Evolutionary conservation across 177 flowering plant species (phyloP), one percentile per base, ranked within the genome.

Genomic region (Vitis hybrid): DNA sequence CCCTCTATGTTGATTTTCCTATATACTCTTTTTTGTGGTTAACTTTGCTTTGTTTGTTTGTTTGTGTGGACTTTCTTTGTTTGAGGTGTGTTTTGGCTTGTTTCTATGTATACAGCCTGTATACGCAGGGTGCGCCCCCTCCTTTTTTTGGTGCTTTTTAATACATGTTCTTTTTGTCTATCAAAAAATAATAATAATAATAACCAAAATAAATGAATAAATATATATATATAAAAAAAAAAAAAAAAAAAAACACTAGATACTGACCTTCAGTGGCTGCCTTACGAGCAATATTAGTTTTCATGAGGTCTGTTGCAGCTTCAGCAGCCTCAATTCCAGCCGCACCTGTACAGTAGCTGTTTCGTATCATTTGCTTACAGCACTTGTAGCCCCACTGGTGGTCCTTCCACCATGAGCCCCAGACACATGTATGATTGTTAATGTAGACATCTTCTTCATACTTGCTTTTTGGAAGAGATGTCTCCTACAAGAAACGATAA

Each of bases 341-440:
- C 51, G 85, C 81, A 57, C 97, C 97, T 4, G 90, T 88, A 77
- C 98, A 94, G 62, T 92, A 92, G 70, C 97, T 94, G 70, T 94
- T 94, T 15, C 86, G 74, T 49, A 87, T 83, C 11, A 79, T 82
- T 69, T 90, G 97, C 67, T 84, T 82, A 79, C 97, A 94, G 80
- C 97, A 92, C 74, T 87, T 89, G 71, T 92, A 94, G 17, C 98
- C 98, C 97, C 96, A 92, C 45, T 92, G 98, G 60, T 92, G 94
- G 77, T 91, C 94, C 74, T 88, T 91, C 97, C 97, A 94, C 97
- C 98, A 92, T 1, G 98, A 92, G 67, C 98, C 98, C 96, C 96
- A 92, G 21, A 92, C 97, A 72, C 75, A 85, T 0, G 93, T 90
- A 69, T 91, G 98, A 70, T 94, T 94, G 67, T 91, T 94, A 4